Percentiles rank a stretch among this genome's conserved stretches.
Evolutionary conservation across 441 rosid genomes (phyloP).

Genomic region (Metrosideros polymorpha): DNA sequence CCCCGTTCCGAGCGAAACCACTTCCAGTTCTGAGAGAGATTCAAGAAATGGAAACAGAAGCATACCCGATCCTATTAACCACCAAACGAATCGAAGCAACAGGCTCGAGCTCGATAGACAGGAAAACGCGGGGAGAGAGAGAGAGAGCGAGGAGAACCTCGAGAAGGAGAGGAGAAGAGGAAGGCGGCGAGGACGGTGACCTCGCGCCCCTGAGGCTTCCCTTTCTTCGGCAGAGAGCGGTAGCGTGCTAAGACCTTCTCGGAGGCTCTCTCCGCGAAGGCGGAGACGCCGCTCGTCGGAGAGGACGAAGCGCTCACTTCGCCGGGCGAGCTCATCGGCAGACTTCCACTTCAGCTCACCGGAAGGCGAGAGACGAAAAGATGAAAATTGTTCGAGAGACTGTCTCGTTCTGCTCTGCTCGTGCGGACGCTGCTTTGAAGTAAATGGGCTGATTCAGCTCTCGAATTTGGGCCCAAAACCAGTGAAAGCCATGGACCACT

Average conservation of each 20-base stretch:
- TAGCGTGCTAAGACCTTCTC: constrained; percentile 45
- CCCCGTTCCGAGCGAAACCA: constrained; percentile 79
- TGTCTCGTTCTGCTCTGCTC: neutral
- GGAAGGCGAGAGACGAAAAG: neutral
- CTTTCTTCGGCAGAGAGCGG: constrained; percentile 69
- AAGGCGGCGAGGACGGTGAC: constrained; percentile 77
- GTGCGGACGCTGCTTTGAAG: neutral
- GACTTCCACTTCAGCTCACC: neutral
- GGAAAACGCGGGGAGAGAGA: neutral
- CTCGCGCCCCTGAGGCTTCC: constrained; percentile 93
- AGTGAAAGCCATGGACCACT: neutral
- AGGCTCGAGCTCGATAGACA: neutral
- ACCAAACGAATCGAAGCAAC: neutral
- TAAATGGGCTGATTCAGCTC: neutral
- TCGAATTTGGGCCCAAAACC: neutral
- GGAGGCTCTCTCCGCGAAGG: constrained; percentile 41
- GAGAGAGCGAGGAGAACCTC: constrained; percentile 22
- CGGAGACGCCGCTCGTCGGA: constrained; percentile 1
- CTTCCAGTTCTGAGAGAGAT: constrained; percentile 36
- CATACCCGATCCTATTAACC: neutral
- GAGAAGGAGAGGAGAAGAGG: constrained; percentile 71
- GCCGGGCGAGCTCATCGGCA: neutral
- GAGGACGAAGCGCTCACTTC: neutral
- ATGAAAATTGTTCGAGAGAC: neutral
- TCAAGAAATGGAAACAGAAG: neutral